phyloP scores from a whole-genome alignment of 1,284 basidiomycete species.

The Rhodotorula sp. region DNA sequence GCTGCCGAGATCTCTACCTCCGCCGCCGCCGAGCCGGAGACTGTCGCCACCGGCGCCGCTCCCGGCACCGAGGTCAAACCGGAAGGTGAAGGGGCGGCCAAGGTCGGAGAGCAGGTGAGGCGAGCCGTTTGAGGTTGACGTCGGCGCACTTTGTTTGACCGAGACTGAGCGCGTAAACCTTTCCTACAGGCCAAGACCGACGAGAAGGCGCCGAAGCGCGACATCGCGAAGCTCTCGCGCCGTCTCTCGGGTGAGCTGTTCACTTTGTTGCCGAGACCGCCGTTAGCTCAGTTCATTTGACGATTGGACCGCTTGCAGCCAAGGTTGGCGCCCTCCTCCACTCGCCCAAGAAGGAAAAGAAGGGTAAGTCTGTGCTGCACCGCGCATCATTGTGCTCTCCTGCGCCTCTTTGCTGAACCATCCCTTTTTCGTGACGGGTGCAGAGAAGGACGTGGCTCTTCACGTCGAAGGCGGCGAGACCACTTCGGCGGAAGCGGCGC shows the following conservation, averaged over 20 bases:
- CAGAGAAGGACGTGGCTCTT: constrained; percentile 21
- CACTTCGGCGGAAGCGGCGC: constrained; percentile 7
- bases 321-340: constrained; percentile 32
- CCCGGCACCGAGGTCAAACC: constrained; percentile 1
- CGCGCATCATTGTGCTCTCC: background rate
- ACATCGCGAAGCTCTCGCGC: constrained; percentile 36
- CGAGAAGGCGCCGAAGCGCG: constrained; percentile 29
- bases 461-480: background rate
- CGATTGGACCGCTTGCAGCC: constrained; percentile 1
- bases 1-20: background rate
- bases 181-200: constrained; percentile 21
- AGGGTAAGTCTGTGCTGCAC: constrained; percentile 4
- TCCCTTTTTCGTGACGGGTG: too few relatives aligned
- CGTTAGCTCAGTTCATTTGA: too few relatives aligned
- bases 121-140: too few relatives aligned
- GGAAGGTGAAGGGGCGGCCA: constrained; percentile 20
- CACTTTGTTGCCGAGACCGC: too few relatives aligned
- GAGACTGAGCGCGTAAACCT: background rate
- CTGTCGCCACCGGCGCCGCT: background rate
- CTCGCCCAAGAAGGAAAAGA: constrained; percentile 41
- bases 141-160: background rate
- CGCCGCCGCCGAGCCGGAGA: constrained; percentile 14
- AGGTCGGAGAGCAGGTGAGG: constrained; percentile 28
- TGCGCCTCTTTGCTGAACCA: background rate
- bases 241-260: constrained; percentile 28